Percentiles rank a stretch among this genome's conserved stretches.
These are phyloP conservation scores for Monosporozyma siamensis DNA, from an alignment of 805 yeast species.

Conservation along the genomic window DNA sequence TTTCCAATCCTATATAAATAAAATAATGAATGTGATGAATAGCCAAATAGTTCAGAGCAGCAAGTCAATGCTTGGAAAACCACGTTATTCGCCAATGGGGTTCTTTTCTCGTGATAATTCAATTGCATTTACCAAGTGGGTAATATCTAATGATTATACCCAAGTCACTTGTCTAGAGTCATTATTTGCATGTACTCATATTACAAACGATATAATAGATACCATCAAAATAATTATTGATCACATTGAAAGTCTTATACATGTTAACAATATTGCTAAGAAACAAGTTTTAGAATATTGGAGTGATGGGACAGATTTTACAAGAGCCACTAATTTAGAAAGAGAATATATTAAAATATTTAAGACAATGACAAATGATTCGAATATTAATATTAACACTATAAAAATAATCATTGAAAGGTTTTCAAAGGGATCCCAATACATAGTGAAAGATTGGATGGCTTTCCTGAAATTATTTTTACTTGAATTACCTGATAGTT, in stretches of 20 bases:
- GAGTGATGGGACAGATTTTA: slow-evolving; percentile 9
- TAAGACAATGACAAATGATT: neutral
- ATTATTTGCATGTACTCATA: slow-evolving; percentile 9
- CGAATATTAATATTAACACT: slow-evolving; percentile 1
- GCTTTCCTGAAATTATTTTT: slow-evolving; percentile 45
- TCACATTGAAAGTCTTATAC: neutral
- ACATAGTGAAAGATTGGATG: slow-evolving; percentile 15
- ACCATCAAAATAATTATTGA: slow-evolving; percentile 11
- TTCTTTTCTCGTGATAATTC: slow-evolving; percentile 11
- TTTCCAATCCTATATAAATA: neutral
- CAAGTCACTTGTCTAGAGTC: neutral
- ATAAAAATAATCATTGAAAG: neutral
- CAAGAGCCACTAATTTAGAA: slow-evolving; percentile 10
- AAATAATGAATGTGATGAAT: neutral
- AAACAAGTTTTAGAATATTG: slow-evolving; percentile 8
- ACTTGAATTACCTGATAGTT: slow-evolving; percentile 51
- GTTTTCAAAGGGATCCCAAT: neutral
- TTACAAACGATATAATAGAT: slow-evolving; percentile 9
- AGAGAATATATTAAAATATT: slow-evolving; percentile 11
- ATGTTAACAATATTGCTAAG: slow-evolving; percentile 2
- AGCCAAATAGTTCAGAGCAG: neutral
- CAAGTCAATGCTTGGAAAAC: neutral
- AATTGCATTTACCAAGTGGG: slow-evolving; percentile 7
- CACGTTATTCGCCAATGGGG: slow-evolving; percentile 1
- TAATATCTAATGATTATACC: neutral